A percentile compares a stretch with the other conserved stretches of the same genome.
Evolutionary conservation across 1,284 basidiomycete species (phyloP).

Genomic region (Neonothopanus nambi): DNA sequence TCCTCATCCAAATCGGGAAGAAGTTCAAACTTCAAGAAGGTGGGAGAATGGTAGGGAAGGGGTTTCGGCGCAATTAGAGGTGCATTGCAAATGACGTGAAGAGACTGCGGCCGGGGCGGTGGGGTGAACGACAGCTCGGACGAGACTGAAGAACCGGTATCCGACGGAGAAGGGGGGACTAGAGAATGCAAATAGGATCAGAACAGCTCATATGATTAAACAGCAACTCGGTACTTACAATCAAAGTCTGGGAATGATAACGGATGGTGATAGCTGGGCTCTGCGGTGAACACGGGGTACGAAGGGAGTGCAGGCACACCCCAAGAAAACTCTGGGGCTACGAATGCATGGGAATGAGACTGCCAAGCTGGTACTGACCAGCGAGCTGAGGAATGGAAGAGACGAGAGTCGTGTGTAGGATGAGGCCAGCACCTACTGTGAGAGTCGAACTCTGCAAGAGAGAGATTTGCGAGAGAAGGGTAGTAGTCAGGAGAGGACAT

Average conservation of each 20-base stretch:
- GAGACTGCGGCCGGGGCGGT: conserved; percentile 23
- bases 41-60: conserved; percentile 67
- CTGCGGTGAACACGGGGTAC: not conserved
- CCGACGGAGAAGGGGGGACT: conserved; percentile 45
- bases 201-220: not conserved
- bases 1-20: conserved; percentile 69
- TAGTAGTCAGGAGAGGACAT: conserved; percentile 5
- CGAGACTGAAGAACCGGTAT: conserved; percentile 32
- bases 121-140: conserved; percentile 27
- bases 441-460: not conserved
- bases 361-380: not conserved
- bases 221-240: conserved; percentile 1
- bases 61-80: conserved; percentile 66
- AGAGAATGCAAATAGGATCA: not conserved
- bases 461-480: conserved; percentile 8
- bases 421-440: conserved; percentile 8
- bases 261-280: not conserved
- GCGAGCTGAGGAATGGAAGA: not conserved
- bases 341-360: not conserved
- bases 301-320: not conserved
- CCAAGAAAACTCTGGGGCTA: no score
- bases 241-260: not conserved
- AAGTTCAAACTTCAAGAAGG: conserved; percentile 62
- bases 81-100: conserved; percentile 46
- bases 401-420: not conserved